Evolutionary conservation across 202 grass and related monocot genomes (phyloP).

Genomic region (Panicum hallii): DNA sequence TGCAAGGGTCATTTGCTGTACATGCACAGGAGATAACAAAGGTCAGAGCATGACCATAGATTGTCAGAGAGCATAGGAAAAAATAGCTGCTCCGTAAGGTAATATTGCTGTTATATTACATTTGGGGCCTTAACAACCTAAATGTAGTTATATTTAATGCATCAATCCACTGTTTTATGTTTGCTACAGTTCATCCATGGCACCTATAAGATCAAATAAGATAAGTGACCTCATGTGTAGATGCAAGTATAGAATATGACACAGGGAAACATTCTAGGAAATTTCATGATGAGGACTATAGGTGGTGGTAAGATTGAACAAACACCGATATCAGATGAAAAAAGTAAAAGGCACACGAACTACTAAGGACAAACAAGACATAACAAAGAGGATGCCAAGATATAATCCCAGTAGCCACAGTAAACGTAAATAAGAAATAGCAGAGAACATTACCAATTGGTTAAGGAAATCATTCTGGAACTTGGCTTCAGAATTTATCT

Average conservation of each 20-base stretch:
- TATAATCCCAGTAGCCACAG: conserved; percentile 3
- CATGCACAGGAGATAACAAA: conserved; percentile 22
- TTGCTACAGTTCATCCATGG: background rate
- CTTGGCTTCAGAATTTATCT: conserved; percentile 78
- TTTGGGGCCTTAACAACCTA: background rate
- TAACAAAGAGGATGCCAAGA: background rate
- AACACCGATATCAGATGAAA: background rate
- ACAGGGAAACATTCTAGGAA: background rate
- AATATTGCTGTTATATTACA: background rate
- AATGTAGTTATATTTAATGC: background rate
- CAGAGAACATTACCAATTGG: conserved; percentile 56
- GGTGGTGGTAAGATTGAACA: background rate
- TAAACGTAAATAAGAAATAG: background rate
- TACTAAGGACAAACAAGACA: background rate
- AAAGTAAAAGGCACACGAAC: background rate
- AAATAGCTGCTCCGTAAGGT: background rate
- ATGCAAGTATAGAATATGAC: background rate
- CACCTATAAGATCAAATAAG: background rate
- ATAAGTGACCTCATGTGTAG: background rate
- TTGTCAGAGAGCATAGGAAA: background rate
- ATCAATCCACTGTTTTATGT: background rate
- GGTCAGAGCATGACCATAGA: conserved; percentile 23
- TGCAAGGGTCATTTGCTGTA: conserved; percentile 78
- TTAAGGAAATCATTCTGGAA: conserved; percentile 76
- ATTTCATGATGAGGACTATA: background rate